These are phyloP conservation scores for Daedaleopsis sinensis DNA, from an alignment of 768 basidiomycete genomes.

Conservation along the genomic window DNA sequence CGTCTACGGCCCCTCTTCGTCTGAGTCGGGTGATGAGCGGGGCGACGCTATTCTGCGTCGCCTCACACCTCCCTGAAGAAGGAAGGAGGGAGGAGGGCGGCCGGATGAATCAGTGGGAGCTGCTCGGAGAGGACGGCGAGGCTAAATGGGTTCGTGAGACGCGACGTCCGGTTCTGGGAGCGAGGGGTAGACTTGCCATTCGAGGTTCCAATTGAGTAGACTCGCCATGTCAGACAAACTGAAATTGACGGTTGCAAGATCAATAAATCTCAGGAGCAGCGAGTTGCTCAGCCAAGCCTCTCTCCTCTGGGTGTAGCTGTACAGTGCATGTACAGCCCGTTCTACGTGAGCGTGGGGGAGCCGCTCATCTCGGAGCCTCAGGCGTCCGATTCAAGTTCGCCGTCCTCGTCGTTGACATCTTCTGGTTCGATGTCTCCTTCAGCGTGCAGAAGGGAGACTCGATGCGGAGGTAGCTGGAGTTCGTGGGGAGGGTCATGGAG, in stretches of 20 bases:
- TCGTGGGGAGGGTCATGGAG: slow-evolving; percentile 82
- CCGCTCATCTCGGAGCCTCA: slow-evolving; percentile 72
- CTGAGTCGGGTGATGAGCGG: no score
- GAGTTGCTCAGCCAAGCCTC: slow-evolving; percentile 68
- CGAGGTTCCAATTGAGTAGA: slow-evolving; percentile 81
- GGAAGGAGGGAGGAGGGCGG: no score
- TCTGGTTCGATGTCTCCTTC: slow-evolving; percentile 57
- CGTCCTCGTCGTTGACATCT: slow-evolving; percentile 43
- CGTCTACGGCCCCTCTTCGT: no score
- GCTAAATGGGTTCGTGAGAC: slow-evolving; percentile 32
- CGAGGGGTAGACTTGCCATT: slow-evolving; percentile 82
- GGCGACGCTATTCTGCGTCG: no score
- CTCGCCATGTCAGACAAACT: slow-evolving; percentile 82
- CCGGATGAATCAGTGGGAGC: no score
- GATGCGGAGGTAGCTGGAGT: slow-evolving; percentile 82
- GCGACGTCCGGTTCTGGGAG: slow-evolving; percentile 60
- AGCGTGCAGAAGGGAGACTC: slow-evolving; percentile 70
- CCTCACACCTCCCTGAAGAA: no score
- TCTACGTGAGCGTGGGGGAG: slow-evolving; percentile 86
- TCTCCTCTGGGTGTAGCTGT: slow-evolving; percentile 65
- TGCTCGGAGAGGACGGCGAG: slow-evolving; percentile 56
- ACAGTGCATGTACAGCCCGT: slow-evolving; percentile 62
- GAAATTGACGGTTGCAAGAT: slow-evolving; percentile 69
- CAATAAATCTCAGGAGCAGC: slow-evolving; percentile 74
- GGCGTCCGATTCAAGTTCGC: slow-evolving; percentile 39